These are phyloP conservation scores for Gossypium bickii DNA, from an alignment of 345 rosid species.

Conservation along the genomic window DNA sequence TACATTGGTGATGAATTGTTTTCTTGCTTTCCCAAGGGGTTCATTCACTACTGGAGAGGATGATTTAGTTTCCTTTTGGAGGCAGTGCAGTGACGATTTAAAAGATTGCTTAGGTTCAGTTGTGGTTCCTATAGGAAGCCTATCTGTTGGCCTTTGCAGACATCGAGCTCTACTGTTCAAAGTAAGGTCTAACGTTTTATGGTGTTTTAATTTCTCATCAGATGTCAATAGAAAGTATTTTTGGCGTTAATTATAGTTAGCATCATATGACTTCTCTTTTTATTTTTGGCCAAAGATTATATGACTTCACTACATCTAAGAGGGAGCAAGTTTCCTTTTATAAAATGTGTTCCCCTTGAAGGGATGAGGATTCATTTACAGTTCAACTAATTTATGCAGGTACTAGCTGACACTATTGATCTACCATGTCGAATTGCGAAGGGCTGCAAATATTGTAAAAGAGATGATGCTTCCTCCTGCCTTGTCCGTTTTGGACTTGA, in stretches of 20 bases:
- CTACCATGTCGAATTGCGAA: conserved; percentile 97
- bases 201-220: conserved; percentile 6
- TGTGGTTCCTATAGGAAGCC: conserved; percentile 88
- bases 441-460: conserved; percentile 90
- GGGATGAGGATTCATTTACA: conserved; percentile 4
- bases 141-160: conserved; percentile 90
- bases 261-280: background rate
- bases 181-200: conserved; percentile 45
- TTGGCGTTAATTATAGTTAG: background rate
- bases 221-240: background rate
- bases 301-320: background rate
- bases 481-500: conserved; percentile 94
- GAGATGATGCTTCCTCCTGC: conserved; percentile 90
- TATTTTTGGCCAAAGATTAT: background rate
- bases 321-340: background rate
- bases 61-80: conserved; percentile 65
- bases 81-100: conserved; percentile 67
- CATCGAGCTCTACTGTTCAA: conserved; percentile 95
- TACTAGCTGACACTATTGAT: conserved; percentile 86
- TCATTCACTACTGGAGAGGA: conserved; percentile 61
- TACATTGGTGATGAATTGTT: conserved; percentile 25
- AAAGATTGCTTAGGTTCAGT: conserved; percentile 82
- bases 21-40: conserved; percentile 54
- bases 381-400: conserved; percentile 43
- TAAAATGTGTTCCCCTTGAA: conserved; percentile 3